A percentile compares a stretch with the other conserved stretches of the same genome.
Conservation (phyloP, 1,284 basidiomycete genomes). For the Trametes sp. region DNA sequence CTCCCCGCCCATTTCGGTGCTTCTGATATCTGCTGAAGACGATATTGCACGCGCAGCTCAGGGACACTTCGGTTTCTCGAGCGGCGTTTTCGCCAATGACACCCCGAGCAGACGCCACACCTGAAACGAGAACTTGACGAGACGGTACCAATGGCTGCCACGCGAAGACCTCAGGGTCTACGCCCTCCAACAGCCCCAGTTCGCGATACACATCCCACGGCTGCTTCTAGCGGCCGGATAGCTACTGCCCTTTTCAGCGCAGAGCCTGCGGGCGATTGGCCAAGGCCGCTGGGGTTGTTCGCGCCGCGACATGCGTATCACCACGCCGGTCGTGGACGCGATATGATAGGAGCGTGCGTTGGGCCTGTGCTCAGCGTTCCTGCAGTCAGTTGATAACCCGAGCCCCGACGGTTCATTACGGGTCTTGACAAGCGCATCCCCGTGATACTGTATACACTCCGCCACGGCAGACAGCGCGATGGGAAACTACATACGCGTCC, state of each 20-base stretch:
- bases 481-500: not conserved
- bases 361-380: not conserved
- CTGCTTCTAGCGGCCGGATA: constrained; percentile 9
- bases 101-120: not conserved
- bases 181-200: not conserved
- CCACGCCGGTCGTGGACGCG: constrained; percentile 8
- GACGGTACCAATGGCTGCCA: constrained; percentile 4
- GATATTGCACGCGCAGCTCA: not conserved
- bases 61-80: not conserved
- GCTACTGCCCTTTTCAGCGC: not conserved
- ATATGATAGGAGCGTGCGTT: constrained; percentile 12
- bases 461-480: not conserved
- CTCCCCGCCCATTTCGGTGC: not conserved
- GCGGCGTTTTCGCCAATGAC: not conserved
- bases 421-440: not conserved
- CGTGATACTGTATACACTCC: not conserved
- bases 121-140: constrained; percentile 1
- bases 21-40: not conserved
- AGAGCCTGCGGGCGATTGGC: not conserved
- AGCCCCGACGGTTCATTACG: not conserved
- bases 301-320: constrained; percentile 15
- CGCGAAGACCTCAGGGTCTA: not conserved
- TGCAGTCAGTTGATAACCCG: constrained; percentile 9
- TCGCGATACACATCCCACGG: constrained; percentile 6
- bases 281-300: not conserved